Evolutionary conservation across 768 basidiomycete species (phyloP).

Genomic region (Trametes villosa): DNA sequence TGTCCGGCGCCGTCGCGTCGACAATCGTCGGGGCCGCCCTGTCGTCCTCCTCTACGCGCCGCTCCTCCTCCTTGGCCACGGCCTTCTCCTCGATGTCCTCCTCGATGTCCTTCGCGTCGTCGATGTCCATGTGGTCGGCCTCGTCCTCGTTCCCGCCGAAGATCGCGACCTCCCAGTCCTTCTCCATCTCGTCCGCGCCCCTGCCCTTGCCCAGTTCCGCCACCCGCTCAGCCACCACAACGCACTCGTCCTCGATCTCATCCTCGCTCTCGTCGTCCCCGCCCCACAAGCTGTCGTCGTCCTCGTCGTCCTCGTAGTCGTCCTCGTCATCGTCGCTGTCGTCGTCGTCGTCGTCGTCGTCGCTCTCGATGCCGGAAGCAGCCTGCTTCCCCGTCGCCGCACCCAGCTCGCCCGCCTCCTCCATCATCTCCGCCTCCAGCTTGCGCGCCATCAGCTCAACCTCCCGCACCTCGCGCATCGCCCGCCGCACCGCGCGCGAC

Average conservation of each 20-base stretch:
- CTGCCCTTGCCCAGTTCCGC: neutral
- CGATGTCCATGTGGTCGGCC: constrained; percentile 1
- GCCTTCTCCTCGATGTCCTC: neutral
- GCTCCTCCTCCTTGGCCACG: too few species aligned
- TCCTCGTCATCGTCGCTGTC: constrained; percentile 1
- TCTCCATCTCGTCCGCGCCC: too few species aligned
- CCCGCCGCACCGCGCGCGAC: constrained; percentile 1
- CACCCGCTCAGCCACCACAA: neutral
- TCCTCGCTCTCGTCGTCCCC: constrained; percentile 3
- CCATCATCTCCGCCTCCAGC: constrained; percentile 4
- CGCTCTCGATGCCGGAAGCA: neutral
- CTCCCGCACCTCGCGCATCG: constrained; percentile 12
- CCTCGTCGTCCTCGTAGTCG: neutral
- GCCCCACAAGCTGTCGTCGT: neutral
- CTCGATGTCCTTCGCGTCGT: neutral
- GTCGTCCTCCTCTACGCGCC: too few species aligned
- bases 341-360: neutral
- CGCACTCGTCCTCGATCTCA: neutral
- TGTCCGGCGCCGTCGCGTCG: neutral
- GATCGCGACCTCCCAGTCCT: constrained; percentile 1
- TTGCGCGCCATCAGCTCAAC: constrained; percentile 3
- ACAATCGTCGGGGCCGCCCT: neutral
- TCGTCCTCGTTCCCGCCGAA: constrained; percentile 9
- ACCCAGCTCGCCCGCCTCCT: neutral
- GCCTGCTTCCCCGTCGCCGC: neutral